Conservation (phyloP, 768 basidiomycete genomes). For the Rhizopogon sp. region DNA sequence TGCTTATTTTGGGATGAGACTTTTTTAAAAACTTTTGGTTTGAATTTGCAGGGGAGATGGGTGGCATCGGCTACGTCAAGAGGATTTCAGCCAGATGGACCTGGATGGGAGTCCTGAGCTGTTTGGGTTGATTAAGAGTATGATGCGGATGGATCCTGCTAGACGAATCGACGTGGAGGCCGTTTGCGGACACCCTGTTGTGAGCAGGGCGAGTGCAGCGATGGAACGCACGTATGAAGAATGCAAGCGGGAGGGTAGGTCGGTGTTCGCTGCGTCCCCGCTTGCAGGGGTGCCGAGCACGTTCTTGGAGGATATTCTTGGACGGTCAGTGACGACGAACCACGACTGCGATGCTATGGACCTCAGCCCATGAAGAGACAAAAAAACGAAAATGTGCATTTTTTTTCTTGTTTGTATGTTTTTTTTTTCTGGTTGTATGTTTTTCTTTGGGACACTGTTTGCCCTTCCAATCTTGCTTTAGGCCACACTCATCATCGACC, state of each 20-base stretch:
- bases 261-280: constrained; percentile 55
- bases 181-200: constrained; percentile 58
- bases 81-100: constrained; percentile 88
- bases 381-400: constrained; percentile 4
- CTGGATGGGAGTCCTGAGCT: constrained; percentile 62
- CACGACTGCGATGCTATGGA: constrained; percentile 33
- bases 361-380: constrained; percentile 28
- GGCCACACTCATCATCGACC: constrained; percentile 1
- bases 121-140: constrained; percentile 59
- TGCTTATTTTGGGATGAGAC: constrained; percentile 13
- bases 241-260: constrained; percentile 28
- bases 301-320: constrained; percentile 65
- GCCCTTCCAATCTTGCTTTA: constrained; percentile 26
- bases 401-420: constrained; percentile 3
- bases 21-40: background rate
- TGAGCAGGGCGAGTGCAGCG: constrained; percentile 52
- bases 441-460: constrained; percentile 32
- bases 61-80: constrained; percentile 89
- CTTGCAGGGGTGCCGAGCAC: constrained; percentile 53
- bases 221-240: constrained; percentile 53
- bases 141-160: constrained; percentile 73
- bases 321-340: constrained; percentile 7
- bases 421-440: constrained; percentile 19
- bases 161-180: constrained; percentile 51
- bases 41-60: constrained; percentile 66